phyloP scores from a whole-genome alignment of 345 rosid genomes.

The Xanthoceras sorbifolium region DNA sequence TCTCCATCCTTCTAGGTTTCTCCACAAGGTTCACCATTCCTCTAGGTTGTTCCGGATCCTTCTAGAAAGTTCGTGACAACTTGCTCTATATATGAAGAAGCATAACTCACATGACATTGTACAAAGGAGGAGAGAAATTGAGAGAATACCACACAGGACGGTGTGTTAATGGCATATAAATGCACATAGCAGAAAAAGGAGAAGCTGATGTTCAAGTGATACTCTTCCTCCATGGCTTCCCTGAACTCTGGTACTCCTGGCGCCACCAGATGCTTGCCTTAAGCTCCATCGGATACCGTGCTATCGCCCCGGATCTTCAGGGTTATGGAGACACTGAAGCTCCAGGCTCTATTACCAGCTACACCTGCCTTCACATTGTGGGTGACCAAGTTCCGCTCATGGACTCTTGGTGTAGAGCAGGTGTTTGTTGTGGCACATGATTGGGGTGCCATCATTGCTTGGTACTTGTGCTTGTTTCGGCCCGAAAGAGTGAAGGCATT shows the following conservation, averaged over 20 bases:
- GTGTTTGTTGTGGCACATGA: slow-evolving; percentile 77
- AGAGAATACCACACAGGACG: slow-evolving; percentile 52
- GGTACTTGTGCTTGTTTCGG: slow-evolving; percentile 71
- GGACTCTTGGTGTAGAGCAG: slow-evolving; percentile 56
- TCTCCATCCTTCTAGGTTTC: too few species aligned
- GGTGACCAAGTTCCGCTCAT: slow-evolving; percentile 65
- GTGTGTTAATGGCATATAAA: slow-evolving; percentile 63
- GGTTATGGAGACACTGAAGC: slow-evolving; percentile 74
- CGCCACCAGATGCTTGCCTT: slow-evolving; percentile 71
- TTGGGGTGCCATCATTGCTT: slow-evolving; percentile 78
- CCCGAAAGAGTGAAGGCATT: slow-evolving; percentile 71
- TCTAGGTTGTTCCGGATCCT: too few species aligned
- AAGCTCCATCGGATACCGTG: slow-evolving; percentile 57
- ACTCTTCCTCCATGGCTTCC: slow-evolving; percentile 83
- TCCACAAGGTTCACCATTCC: too few species aligned
- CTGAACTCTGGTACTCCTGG: slow-evolving; percentile 89
- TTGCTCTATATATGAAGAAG: not conserved
- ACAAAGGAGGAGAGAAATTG: slow-evolving; percentile 33
- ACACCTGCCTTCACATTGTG: slow-evolving; percentile 56
- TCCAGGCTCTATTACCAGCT: slow-evolving; percentile 46
- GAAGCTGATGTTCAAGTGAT: slow-evolving; percentile 40
- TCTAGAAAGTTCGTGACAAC: too few species aligned
- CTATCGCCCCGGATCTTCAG: slow-evolving; percentile 82
- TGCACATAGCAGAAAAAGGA: slow-evolving; percentile 82
- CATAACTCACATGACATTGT: not conserved